Base-by-base conservation (phyloP, 208 protist species). In the Leishmania major region DNA sequence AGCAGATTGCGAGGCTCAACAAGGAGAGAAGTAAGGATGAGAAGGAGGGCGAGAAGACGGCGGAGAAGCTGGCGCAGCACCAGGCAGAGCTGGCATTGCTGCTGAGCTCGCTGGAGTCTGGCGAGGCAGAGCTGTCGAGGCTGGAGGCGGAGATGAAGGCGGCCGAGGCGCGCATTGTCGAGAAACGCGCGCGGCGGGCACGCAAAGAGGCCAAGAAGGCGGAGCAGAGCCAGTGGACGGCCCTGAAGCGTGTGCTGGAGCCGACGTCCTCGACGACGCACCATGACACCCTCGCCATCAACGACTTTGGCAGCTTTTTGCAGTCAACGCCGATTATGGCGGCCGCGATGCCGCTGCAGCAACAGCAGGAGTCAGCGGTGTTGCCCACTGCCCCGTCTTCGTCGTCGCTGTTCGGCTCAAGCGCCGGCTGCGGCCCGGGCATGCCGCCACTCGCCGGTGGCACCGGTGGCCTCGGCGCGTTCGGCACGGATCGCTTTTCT, bases 21-120 rank as follows among this genome's bases (percentile, higher is more conserved):
- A 94, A 91, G 81, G 93, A 95, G 79, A 89, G 88, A 75, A 73
- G 62, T 35, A 91, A 92, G 80, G 92, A 94, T 72, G 90, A 92
- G 66, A 89, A 85, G 73, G 89, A 90, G 13, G 80, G 80, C 25
- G 81, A 79, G 66, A 84, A 81, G 67, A 83, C 91, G 53, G 47
- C 79, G 55, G 79, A 86, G 78, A 88, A 87, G 84, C 85, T 96
- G 64, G 82, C 84, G 45, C 87, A 92, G 71, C 81, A 85, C n/a
- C 85, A 86, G 75, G 59, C 59, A n/a, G 89, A 94, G 77, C 79
- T 96, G 31, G 73, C 82, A 37, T 70, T 49, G 43, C 75, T 93
- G 37, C 75, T 75, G 17, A 55, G 66, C 25, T 62, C 77, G 40
- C 43, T 91, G 5, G 82, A 88, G 60, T 76, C 69, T 7, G 59